These are phyloP conservation scores for Lepiota subincarnata DNA, from an alignment of 768 basidiomycete genomes.

Conservation along the genomic window DNA sequence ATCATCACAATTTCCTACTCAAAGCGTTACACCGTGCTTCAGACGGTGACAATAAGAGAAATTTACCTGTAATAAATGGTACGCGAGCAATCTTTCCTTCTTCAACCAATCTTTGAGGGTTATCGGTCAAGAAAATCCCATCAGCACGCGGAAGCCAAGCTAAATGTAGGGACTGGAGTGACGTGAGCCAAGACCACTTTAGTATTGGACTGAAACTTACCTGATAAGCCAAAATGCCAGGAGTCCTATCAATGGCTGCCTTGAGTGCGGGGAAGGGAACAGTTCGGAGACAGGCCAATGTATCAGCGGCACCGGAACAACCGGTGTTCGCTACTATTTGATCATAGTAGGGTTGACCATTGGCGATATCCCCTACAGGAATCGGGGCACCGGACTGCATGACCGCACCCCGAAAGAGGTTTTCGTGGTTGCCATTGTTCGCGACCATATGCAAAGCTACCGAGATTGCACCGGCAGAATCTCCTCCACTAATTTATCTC, in stretches of 20 bases:
- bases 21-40: too few relatives aligned
- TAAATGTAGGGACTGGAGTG: constrained; percentile 36
- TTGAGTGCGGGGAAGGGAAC: constrained; percentile 32
- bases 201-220: constrained; percentile 16
- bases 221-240: constrained; percentile 35
- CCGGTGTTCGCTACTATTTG: constrained; percentile 29
- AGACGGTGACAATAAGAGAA: not conserved
- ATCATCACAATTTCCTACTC: constrained; percentile 51
- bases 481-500: constrained; percentile 11
- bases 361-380: constrained; percentile 35
- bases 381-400: constrained; percentile 37
- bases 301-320: constrained; percentile 30
- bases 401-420: constrained; percentile 13
- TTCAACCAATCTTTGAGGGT: constrained; percentile 37
- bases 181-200: too few relatives aligned
- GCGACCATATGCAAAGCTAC: constrained; percentile 7
- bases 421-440: not conserved
- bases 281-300: constrained; percentile 34
- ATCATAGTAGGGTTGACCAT: constrained; percentile 45
- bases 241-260: constrained; percentile 34
- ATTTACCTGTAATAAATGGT: constrained; percentile 41
- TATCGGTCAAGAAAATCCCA: constrained; percentile 41
- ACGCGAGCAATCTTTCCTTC: constrained; percentile 44
- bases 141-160: constrained; percentile 49
- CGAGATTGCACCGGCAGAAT: constrained; percentile 14